Conservation (phyloP, 2,329 filamentous ascomycete genomes). For the Pseudogymnoascus sp. region DNA sequence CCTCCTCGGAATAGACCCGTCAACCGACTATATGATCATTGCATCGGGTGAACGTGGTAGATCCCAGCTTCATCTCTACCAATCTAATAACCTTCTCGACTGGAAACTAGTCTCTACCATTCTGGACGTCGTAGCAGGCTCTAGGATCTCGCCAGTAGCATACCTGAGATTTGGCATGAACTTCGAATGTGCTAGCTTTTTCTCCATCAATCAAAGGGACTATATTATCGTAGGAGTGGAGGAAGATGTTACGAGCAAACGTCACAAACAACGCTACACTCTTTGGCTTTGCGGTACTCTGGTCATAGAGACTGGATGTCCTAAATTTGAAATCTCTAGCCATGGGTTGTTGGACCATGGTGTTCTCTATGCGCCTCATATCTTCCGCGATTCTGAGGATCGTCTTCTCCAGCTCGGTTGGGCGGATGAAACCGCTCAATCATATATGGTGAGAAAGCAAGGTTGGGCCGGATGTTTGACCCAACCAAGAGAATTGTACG, state of each 20-base stretch:
- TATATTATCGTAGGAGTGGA: constrained; percentile 13
- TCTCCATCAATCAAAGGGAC: constrained; percentile 16
- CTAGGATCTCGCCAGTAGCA: constrained; percentile 12
- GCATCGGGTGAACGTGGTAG: constrained; percentile 15
- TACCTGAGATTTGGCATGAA: constrained; percentile 16
- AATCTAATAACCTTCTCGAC: constrained; percentile 16
- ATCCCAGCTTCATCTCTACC: constrained; percentile 17
- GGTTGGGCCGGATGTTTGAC: constrained; percentile 19
- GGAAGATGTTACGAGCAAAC: constrained; percentile 2
- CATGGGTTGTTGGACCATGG: constrained; percentile 18
- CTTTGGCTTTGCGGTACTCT: background rate
- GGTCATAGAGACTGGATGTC: constrained; percentile 13
- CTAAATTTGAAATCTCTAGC: constrained; percentile 15
- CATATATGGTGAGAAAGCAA: constrained; percentile 10
- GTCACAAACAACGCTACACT: background rate
- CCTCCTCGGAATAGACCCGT: constrained; percentile 8
- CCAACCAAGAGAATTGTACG: constrained; percentile 17
- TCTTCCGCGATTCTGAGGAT: constrained; percentile 16
- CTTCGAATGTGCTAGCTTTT: constrained; percentile 20
- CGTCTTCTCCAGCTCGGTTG: constrained; percentile 17
- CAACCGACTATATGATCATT: constrained; percentile 18
- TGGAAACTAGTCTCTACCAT: constrained; percentile 15
- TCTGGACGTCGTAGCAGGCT: constrained; percentile 11
- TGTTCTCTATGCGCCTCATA: constrained; percentile 17
- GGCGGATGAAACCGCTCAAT: constrained; percentile 16